A percentile compares a stretch with the other conserved stretches of the same genome.
phyloP scores from a whole-genome alignment of 371 early-diverging fungal species.

The Fennellomyces sp. region DNA sequence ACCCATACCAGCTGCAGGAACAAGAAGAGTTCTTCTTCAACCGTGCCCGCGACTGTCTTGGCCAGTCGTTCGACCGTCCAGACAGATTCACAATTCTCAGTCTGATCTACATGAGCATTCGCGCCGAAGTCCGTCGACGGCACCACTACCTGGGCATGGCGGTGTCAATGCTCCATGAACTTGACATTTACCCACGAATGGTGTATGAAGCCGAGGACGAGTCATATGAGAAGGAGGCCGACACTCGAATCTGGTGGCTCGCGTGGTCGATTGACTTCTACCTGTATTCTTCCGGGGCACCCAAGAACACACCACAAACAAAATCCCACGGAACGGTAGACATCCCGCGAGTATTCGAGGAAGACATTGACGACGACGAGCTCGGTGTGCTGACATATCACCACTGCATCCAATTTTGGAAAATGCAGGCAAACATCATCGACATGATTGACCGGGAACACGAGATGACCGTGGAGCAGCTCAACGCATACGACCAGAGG shows the following conservation, averaged over 20 bases:
- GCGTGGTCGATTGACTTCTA: constrained; percentile 50
- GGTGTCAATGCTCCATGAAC: constrained; percentile 39
- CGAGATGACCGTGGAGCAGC: constrained; percentile 47
- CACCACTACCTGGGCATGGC: constrained; percentile 53
- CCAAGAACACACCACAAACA: constrained; percentile 39
- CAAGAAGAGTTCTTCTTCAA: constrained; percentile 52
- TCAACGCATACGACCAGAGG: constrained; percentile 34
- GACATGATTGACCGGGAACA: constrained; percentile 42
- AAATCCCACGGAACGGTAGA: constrained; percentile 27
- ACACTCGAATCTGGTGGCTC: constrained; percentile 56
- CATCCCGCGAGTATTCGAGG: constrained; percentile 38
- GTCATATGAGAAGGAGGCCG: constrained; percentile 46
- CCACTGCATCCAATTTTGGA: constrained; percentile 40
- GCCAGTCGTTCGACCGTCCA: constrained; percentile 47
- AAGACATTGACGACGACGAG: constrained; percentile 48
- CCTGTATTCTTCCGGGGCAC: constrained; percentile 38
- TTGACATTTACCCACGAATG: constrained; percentile 51
- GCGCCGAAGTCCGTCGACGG: constrained; percentile 32
- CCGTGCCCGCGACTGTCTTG: constrained; percentile 40
- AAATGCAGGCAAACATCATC: constrained; percentile 43
- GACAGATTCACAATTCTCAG: constrained; percentile 39
- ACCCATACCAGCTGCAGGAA: constrained; percentile 40
- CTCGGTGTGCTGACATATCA: constrained; percentile 29
- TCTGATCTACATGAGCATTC: constrained; percentile 28
- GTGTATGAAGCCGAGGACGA: constrained; percentile 31